Conservation (phyloP, 2,329 filamentous ascomycete species). For the Diplodia seriata region DNA sequence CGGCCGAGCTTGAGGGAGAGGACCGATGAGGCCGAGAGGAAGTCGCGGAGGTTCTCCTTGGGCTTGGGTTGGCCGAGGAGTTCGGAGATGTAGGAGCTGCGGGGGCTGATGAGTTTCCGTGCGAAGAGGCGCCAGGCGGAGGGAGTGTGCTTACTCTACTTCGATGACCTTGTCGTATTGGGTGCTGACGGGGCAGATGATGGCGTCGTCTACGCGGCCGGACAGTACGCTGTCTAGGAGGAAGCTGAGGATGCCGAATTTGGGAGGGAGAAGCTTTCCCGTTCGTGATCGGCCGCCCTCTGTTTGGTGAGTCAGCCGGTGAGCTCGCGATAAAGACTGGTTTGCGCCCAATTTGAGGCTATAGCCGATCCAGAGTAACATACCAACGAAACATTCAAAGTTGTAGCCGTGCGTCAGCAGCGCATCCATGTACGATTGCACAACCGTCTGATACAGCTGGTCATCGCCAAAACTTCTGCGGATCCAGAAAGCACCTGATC, state of each 20-base stretch:
- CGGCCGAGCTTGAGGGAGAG: constrained; percentile 86
- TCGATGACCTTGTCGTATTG: constrained; percentile 99
- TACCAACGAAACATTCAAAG: constrained; percentile 86
- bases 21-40: constrained; percentile 87
- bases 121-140: not conserved
- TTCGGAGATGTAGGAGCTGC: constrained; percentile 86
- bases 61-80: constrained; percentile 92
- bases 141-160: constrained; percentile 67
- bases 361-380: not conserved
- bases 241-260: constrained; percentile 94
- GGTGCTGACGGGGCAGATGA: constrained; percentile 94
- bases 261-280: constrained; percentile 90
- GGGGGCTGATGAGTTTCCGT: not conserved
- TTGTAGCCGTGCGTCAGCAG: constrained; percentile 90
- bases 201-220: constrained; percentile 84
- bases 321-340: not conserved
- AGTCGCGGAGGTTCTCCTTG: constrained; percentile 90
- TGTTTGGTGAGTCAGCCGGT: not conserved
- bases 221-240: constrained; percentile 89
- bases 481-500: constrained; percentile 86
- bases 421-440: constrained; percentile 95
- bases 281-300: constrained; percentile 93
- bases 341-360: not conserved
- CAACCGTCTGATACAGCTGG: constrained; percentile 85
- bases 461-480: constrained; percentile 91